A percentile compares a stretch with the other conserved stretches of the same genome.
Evolutionary conservation across 192 early-diverging fungal species (phyloP).

Genomic region (Geosiphon pyriformis): DNA sequence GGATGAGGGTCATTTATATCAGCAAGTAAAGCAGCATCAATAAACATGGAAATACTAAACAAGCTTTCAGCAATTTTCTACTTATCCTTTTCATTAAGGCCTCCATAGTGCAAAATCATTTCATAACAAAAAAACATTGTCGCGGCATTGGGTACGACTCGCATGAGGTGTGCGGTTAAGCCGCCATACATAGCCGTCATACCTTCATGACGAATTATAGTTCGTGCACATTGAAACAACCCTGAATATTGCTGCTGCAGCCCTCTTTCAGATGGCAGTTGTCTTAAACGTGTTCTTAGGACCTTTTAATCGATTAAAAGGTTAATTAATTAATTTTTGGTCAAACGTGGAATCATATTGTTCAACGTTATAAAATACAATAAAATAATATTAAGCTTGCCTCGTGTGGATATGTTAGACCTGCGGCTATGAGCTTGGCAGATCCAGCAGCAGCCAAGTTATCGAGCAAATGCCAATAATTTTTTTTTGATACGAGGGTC

Average conservation of each 20-base stretch:
- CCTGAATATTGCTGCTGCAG: conserved; percentile 74
- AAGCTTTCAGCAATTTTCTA: too few species aligned
- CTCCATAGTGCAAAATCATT: conserved; percentile 50
- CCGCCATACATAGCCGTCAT: conserved; percentile 85
- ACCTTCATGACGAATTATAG: conserved; percentile 76
- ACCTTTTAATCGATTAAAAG: conserved; percentile 21
- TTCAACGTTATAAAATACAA: too few species aligned
- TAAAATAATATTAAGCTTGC: conserved; percentile 36
- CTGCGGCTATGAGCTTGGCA: conserved; percentile 84
- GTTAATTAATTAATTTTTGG: background rate
- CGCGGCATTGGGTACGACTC: conserved; percentile 93
- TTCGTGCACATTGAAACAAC: conserved; percentile 47
- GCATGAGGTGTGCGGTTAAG: conserved; percentile 89
- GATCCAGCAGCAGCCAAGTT: conserved; percentile 76
- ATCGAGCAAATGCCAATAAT: conserved; percentile 66
- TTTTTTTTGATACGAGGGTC: conserved; percentile 14
- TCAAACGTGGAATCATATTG: too few species aligned
- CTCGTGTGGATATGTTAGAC: conserved; percentile 93
- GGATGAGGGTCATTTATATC: too few species aligned
- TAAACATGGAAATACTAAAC: too few species aligned
- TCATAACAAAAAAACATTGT: conserved; percentile 92
- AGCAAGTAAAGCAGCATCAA: too few species aligned
- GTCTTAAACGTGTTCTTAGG: conserved; percentile 81
- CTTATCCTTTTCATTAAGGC: too few species aligned
- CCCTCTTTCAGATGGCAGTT: conserved; percentile 67